Percentiles rank a stretch among this genome's conserved stretches.
These are phyloP conservation scores for Rhizopus arrhizus DNA, from an alignment of 371 early-diverging fungal species.

Conservation along the genomic window DNA sequence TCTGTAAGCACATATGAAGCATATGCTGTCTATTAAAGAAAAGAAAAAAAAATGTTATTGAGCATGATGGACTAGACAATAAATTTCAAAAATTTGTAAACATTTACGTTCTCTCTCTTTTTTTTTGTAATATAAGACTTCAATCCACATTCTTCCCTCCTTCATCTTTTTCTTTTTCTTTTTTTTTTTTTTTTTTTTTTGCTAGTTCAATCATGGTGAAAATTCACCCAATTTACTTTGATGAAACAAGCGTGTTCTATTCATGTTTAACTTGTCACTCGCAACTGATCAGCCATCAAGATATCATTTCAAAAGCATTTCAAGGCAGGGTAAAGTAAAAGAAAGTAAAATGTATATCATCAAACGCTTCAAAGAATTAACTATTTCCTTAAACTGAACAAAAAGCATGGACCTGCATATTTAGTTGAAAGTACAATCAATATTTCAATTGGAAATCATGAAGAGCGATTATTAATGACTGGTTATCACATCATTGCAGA, in stretches of 20 bases:
- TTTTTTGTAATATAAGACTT: too few species aligned
- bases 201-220: constrained; percentile 8
- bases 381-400: neutral
- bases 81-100: too few species aligned
- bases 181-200: neutral
- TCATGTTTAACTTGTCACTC: constrained; percentile 63
- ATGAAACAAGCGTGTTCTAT: constrained; percentile 49
- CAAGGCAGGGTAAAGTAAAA: constrained; percentile 25
- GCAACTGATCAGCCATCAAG: constrained; percentile 61
- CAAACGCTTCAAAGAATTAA: neutral
- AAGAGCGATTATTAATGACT: constrained; percentile 75
- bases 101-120: too few species aligned
- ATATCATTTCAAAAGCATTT: constrained; percentile 31
- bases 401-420: constrained; percentile 69
- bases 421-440: constrained; percentile 70
- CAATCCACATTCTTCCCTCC: neutral
- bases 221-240: constrained; percentile 43
- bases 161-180: neutral
- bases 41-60: too few species aligned
- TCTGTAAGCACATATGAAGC: too few species aligned
- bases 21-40: too few species aligned
- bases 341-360: neutral
- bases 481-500: constrained; percentile 83
- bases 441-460: constrained; percentile 61
- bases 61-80: too few species aligned